Conservation (phyloP, 352 stramenopile genomes). For the Plasmopara muralis region DNA sequence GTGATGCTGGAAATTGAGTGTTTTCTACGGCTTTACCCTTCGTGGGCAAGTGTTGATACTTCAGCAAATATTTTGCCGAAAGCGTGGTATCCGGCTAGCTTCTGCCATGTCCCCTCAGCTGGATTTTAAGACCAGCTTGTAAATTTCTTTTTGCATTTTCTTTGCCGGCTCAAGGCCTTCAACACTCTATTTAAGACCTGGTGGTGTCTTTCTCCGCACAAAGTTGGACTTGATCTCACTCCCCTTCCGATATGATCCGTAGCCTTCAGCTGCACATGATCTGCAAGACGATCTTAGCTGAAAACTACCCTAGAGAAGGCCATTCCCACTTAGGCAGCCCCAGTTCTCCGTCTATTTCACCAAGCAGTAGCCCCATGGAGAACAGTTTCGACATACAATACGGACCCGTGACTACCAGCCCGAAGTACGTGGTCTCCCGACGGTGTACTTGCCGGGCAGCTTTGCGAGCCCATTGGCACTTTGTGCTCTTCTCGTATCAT, state of each 20-base stretch:
- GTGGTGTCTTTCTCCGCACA: neutral
- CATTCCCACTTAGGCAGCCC: neutral
- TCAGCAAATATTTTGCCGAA: neutral
- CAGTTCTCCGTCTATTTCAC: neutral
- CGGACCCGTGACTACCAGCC: neutral
- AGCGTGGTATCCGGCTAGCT: neutral
- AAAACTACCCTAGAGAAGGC: no score
- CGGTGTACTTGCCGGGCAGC: neutral
- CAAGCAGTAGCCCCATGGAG: neutral
- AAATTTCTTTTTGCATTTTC: neutral
- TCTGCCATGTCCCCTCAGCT: neutral
- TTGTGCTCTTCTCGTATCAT: neutral
- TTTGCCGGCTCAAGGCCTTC: neutral
- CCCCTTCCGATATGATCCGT: neutral
- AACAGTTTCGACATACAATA: neutral
- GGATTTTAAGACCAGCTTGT: conserved; percentile 1
- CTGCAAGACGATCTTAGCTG: neutral
- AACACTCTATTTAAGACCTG: neutral
- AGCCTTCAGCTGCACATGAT: neutral
- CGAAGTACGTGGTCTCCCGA: neutral
- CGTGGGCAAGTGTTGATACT: neutral
- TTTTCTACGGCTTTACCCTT: neutral
- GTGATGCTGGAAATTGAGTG: neutral
- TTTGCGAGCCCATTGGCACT: neutral
- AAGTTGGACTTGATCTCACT: neutral